phyloP scores from a whole-genome alignment of 257 asterid species.

The Paraleonurus japonicus region DNA sequence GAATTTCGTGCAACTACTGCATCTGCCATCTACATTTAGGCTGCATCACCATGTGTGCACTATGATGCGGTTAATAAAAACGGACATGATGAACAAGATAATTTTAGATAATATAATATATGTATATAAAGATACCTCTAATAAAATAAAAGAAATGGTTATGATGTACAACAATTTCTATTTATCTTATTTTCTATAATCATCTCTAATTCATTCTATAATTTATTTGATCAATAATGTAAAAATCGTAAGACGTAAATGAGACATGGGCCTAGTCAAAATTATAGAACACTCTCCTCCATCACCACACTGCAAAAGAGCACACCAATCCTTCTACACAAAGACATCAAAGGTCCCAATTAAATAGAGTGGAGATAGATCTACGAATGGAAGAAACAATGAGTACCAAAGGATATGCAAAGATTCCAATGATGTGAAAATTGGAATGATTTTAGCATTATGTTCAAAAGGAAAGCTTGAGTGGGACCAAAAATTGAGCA shows the following conservation, averaged over 20 bases:
- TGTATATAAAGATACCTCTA: too few relatives aligned
- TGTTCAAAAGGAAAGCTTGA: background rate
- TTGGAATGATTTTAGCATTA: background rate
- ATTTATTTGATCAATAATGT: too few relatives aligned
- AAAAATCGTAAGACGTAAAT: too few relatives aligned
- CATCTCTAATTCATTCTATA: too few relatives aligned
- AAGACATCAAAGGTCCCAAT: background rate
- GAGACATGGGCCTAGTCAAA: too few relatives aligned
- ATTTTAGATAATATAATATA: too few relatives aligned
- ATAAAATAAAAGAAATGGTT: too few relatives aligned
- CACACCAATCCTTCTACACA: background rate
- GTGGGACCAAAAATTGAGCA: background rate
- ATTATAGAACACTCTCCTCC: background rate
- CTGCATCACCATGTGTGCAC: background rate
- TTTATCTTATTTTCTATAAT: too few relatives aligned
- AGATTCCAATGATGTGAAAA: background rate
- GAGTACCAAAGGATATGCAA: slow-evolving; percentile 1
- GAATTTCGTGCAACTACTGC: background rate
- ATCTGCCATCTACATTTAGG: background rate
- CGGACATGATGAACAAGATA: too few relatives aligned
- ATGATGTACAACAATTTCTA: too few relatives aligned
- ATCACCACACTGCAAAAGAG: background rate
- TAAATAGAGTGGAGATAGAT: background rate
- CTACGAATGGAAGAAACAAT: slow-evolving; percentile 8
- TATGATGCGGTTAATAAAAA: too few relatives aligned